These are phyloP conservation scores for Auricularia auricula-judae DNA, from an alignment of 768 basidiomycete species.

Conservation along the genomic window DNA sequence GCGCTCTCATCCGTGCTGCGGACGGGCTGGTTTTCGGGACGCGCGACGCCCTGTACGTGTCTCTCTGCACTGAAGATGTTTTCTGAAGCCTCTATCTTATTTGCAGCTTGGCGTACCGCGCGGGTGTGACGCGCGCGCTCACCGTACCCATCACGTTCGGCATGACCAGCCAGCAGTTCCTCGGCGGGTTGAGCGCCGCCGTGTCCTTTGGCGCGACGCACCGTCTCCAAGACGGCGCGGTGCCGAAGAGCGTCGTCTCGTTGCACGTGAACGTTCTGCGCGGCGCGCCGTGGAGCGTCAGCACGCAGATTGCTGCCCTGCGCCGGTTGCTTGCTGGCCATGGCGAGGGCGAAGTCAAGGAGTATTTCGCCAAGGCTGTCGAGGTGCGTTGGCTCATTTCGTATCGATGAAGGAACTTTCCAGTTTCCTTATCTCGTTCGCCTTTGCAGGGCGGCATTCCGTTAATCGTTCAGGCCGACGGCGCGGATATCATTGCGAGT, in stretches of 20 bases:
- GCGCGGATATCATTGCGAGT: slow-evolving; percentile 31
- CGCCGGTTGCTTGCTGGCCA: slow-evolving; percentile 28
- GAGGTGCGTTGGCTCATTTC: slow-evolving; percentile 22
- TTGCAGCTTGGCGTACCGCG: slow-evolving; percentile 55
- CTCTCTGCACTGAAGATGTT: slow-evolving; percentile 11
- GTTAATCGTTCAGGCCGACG: slow-evolving; percentile 27
- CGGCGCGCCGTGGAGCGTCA: slow-evolving; percentile 35
- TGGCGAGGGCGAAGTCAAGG: slow-evolving; percentile 14
- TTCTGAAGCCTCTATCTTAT: background rate
- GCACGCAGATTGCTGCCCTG: slow-evolving; percentile 56
- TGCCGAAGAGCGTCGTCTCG: slow-evolving; percentile 49
- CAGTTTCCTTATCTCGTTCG: no score
- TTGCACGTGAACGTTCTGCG: slow-evolving; percentile 48
- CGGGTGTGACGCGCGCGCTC: slow-evolving; percentile 63
- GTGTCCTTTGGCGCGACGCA: slow-evolving; percentile 51
- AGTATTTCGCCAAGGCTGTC: slow-evolving; percentile 24
- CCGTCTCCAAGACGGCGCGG: slow-evolving; percentile 45
- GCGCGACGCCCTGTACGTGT: slow-evolving; percentile 41
- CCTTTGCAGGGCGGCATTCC: slow-evolving; percentile 19
- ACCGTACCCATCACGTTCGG: slow-evolving; percentile 33
- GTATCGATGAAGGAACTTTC: no score
- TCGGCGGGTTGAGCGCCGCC: slow-evolving; percentile 53
- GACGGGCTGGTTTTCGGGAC: slow-evolving; percentile 45
- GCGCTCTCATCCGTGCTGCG: slow-evolving; percentile 43
- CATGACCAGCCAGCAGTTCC: slow-evolving; percentile 26